Base-by-base conservation (phyloP, 495 filamentous ascomycete species). In the Xanthoparmelia taractica region DNA sequence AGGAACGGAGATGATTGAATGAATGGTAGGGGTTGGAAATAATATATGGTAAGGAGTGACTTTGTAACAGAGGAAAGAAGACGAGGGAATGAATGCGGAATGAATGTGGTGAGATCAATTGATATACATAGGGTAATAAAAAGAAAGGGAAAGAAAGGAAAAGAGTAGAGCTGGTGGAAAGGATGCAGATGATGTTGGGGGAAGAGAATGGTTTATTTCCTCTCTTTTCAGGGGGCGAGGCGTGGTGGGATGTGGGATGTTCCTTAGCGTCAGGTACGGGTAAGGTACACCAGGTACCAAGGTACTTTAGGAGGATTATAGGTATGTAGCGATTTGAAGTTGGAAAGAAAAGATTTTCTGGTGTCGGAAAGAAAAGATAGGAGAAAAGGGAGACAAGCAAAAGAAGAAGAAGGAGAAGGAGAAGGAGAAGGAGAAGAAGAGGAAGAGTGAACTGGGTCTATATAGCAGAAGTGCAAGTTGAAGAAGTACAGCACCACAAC, bases 21-120 rank as follows among this genome's bases (percentile, higher is more conserved):
- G 48, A 63, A 11, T 57, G 50, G 31, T 18, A 38, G 65, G 50
- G 45, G 34, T 58, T 57, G 17, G 8, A 64, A 66, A 57, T 29
- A 17, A n/a, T 13, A 0, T n/a, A 38, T 7, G 33, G 5, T 67
- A 70, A 74, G 47, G 65, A 67, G 68, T 65, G 70, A 70, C 64
- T 69, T 37, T 57, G 50, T 18, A 66, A 57, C 59, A 57, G 41
- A 60, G 34, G 63, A 69, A 68, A 66, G 62, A 63, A 61, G 65
- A 68, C 61, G 31, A 65, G n/a, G n/a, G n/a, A n/a, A n/a, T n/a
- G n/a, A n/a, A n/a, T n/a, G n/a, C 58, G 64, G 71, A 76, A 70
- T 69, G 71, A 77, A 70, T 65, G 71, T 73, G 15, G 33, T 67
- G 70, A 68, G 23, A 23, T 55, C 20, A 52, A 54, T 8, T 60